phyloP scores from a whole-genome alignment of 2,329 filamentous ascomycete species.

The Exophiala alcalophila region DNA sequence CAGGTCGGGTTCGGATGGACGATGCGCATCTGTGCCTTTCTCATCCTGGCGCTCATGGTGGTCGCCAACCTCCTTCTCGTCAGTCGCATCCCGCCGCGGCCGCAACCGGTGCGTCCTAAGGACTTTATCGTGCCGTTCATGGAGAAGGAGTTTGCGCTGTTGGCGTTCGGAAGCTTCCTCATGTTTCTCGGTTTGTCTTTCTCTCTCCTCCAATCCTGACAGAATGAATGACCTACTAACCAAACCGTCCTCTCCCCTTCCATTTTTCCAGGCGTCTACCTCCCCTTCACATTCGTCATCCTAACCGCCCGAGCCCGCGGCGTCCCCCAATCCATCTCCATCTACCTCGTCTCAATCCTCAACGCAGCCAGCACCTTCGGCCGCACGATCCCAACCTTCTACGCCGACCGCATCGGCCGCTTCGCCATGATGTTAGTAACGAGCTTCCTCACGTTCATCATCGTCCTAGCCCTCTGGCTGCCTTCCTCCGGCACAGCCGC shows the following conservation, averaged over 20 bases:
- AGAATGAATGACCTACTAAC: not conserved
- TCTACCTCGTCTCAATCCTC: slow-evolving; percentile 55
- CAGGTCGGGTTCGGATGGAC: slow-evolving; percentile 56
- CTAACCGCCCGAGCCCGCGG: slow-evolving; percentile 40
- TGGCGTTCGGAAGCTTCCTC: slow-evolving; percentile 30
- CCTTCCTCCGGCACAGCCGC: slow-evolving; percentile 52
- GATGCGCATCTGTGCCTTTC: slow-evolving; percentile 57
- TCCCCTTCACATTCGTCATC: slow-evolving; percentile 32
- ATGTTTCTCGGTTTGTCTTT: slow-evolving; percentile 47
- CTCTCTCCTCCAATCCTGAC: not conserved
- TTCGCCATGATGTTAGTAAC: slow-evolving; percentile 37
- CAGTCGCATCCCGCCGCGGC: slow-evolving; percentile 48
- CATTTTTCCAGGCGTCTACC: slow-evolving; percentile 48
- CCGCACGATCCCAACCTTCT: slow-evolving; percentile 35
- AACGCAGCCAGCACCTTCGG: slow-evolving; percentile 45
- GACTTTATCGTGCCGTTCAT: slow-evolving; percentile 35
- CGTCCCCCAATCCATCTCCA: slow-evolving; percentile 48
- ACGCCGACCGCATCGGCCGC: slow-evolving; percentile 34
- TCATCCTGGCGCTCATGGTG: slow-evolving; percentile 58
- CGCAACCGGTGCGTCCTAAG: slow-evolving; percentile 32
- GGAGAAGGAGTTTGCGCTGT: slow-evolving; percentile 30
- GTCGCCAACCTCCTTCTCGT: slow-evolving; percentile 54
- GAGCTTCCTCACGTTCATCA: slow-evolving; percentile 39
- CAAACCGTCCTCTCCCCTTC: not conserved
- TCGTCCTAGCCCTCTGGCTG: slow-evolving; percentile 57